Evolutionary conservation across 2,329 filamentous ascomycete species (phyloP), one percentile per base, ranked within the genome.

Genomic region (Endoconidiophora laricicola): DNA sequence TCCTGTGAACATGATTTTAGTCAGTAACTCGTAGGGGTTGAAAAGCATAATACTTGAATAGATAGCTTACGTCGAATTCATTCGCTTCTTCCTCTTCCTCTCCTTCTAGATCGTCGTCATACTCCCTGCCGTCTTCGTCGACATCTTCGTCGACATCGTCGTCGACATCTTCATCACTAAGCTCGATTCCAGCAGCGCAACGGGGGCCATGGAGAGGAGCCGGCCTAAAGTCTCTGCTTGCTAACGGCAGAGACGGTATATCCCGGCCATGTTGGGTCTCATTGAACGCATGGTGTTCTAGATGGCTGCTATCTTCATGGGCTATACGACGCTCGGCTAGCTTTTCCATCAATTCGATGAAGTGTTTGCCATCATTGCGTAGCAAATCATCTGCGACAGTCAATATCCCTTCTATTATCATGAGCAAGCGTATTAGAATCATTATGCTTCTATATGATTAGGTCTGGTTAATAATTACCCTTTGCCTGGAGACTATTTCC

Each of bases 321-420:
- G 88, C 86, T 90, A 98, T 95, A 59, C 91, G 79, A 59, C 90
- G 85, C 68, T 98, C 91, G 37, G 91, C 91, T 59, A 98, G 76
- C 68, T 96, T 90, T 65, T 98, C 91, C 91, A 98, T 98, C 91
- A 98, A 98, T 65, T 98, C 91, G 66, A 98, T 98, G 69, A 98
- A 98, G 62, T 94, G 94, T 66, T 94, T 94, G 60, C 91, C 91
- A 66, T 98, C 91, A 66, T 98, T 98, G 66, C 96, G 96, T 56
- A 98, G 76, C 57, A 98, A 74, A 68, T 98, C 91, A 71, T 98
- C 91, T 64, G 91, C 91, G 61, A 98, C 91, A 57, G 91, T 98
- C 63, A 98, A 79, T 66, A 98, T 95, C 63, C 91, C 93, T 71
- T 50, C 43, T 50, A 36, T 50, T 22, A 14, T 18, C 16, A 18